Base-by-base conservation (phyloP, 2,329 filamentous ascomycete species). In the Cladosporium velox region DNA sequence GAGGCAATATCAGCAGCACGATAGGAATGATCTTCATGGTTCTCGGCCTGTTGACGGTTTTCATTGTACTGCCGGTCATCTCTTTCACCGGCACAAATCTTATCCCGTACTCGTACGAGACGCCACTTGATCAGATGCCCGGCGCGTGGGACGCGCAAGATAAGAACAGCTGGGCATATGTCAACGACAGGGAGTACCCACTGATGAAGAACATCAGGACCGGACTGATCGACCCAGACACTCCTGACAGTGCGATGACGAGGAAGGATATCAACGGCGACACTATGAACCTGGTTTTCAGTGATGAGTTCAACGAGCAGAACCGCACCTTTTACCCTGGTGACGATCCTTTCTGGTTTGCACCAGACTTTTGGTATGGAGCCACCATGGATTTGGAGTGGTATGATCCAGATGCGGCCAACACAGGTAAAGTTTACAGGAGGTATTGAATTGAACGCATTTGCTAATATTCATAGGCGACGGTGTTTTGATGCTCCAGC, bases 311-410 rank as follows among this genome's bases (percentile, higher is more conserved):
- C 77, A 90, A 90, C 69, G 84, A 77, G 2, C 82, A 85, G 59
- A 88, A 88, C 21, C 84, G 89, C 59, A 89, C 88, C 3, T 91
- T 91, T 72, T 91, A 90, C 73, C 84, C 88, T 49, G 87, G 85
- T 6, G 89, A 91, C 71, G 89, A 91, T 73, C 84, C 89, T 0
- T 91, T 83, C 73, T 90, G 88, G 72, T 84, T 88, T 73, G 89
- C 83, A 28, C 83, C 90, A 41, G 88, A 91, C 75, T 80, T 90
- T 57, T 91, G 88, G 88, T 91, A 91, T 73, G 88, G 88, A 73
- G 89, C 89, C 64, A 91, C 88, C 1, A 80, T 85, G 76, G 88
- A 91, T 82, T 77, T 90, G 65, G 87, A 90, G 83, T 86, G 86
- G 73, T 76, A 76, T 64, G 74, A 75, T 72, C 74, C 74, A 12